phyloP scores from a whole-genome alignment of 352 stramenopile genomes.

The Plasmopara muralis region DNA sequence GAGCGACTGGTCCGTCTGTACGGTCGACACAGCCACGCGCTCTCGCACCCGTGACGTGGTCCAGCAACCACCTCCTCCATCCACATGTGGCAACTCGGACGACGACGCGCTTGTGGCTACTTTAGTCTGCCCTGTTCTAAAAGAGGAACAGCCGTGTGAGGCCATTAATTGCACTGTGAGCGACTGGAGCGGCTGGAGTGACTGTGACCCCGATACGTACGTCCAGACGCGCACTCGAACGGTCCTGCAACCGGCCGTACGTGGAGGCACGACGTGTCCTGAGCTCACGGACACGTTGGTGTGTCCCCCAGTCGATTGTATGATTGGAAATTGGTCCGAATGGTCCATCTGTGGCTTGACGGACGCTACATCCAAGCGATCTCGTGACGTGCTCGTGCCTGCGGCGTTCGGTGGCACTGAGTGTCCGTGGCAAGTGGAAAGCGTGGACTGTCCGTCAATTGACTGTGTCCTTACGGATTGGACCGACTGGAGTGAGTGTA shows the following conservation, averaged over 20 bases:
- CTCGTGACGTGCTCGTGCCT: constrained; percentile 19
- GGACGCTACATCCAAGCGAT: constrained; percentile 19
- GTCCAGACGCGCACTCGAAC: constrained; percentile 32
- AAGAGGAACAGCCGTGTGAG: constrained; percentile 37
- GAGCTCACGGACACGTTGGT: constrained; percentile 26
- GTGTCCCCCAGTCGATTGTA: constrained; percentile 35
- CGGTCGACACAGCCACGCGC: constrained; percentile 23
- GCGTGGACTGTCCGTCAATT: constrained; percentile 35
- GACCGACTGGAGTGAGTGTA: constrained; percentile 42
- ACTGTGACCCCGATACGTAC: constrained; percentile 33
- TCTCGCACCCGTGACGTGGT: constrained; percentile 38
- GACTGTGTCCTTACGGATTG: constrained; percentile 36
- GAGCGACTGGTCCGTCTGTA: constrained; percentile 44
- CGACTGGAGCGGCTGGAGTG: constrained; percentile 42
- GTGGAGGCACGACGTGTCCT: constrained; percentile 36
- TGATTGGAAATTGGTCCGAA: constrained; percentile 29
- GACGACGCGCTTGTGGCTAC: constrained; percentile 14
- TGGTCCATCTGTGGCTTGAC: constrained; percentile 29
- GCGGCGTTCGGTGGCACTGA: background rate
- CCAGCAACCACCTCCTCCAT: constrained; percentile 28
- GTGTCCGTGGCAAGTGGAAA: constrained; percentile 27
- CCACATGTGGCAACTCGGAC: constrained; percentile 20
- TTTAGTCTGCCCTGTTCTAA: constrained; percentile 28
- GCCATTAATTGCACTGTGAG: constrained; percentile 46
- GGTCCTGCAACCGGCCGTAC: constrained; percentile 30